Evolutionary conservation across 2,329 filamentous ascomycete genomes (phyloP).

Genomic region (Scedosporium minutisporum): DNA sequence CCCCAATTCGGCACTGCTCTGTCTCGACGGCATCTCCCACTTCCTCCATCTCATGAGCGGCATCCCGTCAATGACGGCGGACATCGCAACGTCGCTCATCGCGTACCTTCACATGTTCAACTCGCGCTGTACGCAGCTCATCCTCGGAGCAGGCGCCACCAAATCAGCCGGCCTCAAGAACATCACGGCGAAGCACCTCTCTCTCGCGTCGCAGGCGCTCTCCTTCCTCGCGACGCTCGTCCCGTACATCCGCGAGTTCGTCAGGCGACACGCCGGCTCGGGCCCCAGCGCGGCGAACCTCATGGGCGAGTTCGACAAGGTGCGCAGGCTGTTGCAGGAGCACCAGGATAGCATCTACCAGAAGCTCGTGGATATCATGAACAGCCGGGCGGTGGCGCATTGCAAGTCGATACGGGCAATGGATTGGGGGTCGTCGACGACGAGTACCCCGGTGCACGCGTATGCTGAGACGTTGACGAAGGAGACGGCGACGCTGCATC

Average conservation of each 20-base stretch:
- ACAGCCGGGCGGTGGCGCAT: slow-evolving; percentile 61
- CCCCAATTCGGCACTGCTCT: slow-evolving; percentile 71
- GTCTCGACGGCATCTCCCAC: slow-evolving; percentile 69
- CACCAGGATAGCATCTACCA: slow-evolving; percentile 87
- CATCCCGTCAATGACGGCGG: slow-evolving; percentile 80
- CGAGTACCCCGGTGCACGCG: slow-evolving; percentile 34
- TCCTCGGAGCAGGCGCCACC: slow-evolving; percentile 87
- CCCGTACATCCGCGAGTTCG: slow-evolving; percentile 84
- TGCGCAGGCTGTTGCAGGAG: slow-evolving; percentile 73
- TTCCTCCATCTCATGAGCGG: slow-evolving; percentile 76
- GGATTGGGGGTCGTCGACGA: slow-evolving; percentile 46
- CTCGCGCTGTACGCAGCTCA: slow-evolving; percentile 89
- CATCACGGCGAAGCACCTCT: slow-evolving; percentile 91
- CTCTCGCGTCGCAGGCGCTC: slow-evolving; percentile 80
- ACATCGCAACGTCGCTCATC: slow-evolving; percentile 69
- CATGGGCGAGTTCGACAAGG: slow-evolving; percentile 81
- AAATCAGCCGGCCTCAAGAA: slow-evolving; percentile 84
- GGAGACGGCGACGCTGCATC: slow-evolving; percentile 76
- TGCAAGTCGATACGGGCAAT: slow-evolving; percentile 65
- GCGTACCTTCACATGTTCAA: slow-evolving; percentile 92
- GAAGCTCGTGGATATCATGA: slow-evolving; percentile 90
- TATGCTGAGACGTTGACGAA: slow-evolving; percentile 85
- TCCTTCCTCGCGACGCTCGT: slow-evolving; percentile 80
- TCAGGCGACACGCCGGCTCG: slow-evolving; percentile 61
- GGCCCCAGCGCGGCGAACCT: slow-evolving; percentile 44